Evolutionary conservation across 164 flowering plant genomes (phyloP), one percentile per base, ranked within the genome.

Genomic region (Piper longum): DNA sequence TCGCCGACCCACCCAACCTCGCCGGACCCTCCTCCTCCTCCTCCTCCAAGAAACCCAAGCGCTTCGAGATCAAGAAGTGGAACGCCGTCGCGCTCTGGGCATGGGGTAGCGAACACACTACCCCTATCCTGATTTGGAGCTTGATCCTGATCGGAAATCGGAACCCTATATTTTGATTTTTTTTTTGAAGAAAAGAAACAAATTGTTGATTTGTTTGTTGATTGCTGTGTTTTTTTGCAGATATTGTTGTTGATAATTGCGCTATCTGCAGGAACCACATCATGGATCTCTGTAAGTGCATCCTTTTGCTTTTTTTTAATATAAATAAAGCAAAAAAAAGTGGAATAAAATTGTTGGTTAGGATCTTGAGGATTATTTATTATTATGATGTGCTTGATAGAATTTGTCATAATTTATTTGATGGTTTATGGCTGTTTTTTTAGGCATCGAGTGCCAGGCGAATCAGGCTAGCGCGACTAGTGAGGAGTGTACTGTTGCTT

Each of bases 381-480:
- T 9, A 48, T 14, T 48, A 2, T 12, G 14, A 48, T 48, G 7
- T 9, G 52, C 12, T 48, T 48, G 36, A 26, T 26, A 26, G 36
- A 26, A 5, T 48, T 9, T 12, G 1, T 9, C 0, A 48, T 48
- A 48, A 48, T 48, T 9, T 48, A 48, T 9, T 2, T 14, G 12
- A 41, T 14, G 58, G 36, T 17, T 26, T 26, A 26, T 26, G 36
- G 54, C 52, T 9, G 57, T 59, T 48, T 59, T 42, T 9, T 57
- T 54, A 88, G 95, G 95, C 66, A 86, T 88, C 16, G 92, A 85
- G 70, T 86, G 92, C 60, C 91, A 83, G 71, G 96, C 92, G 9
- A 86, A 86, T 74, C 96, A 87, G 67, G 96, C 89, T 16, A 89
- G 96, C 45, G 87, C 87, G 4, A 87, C 93, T 0, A 87, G 93